Conservation (phyloP, 2,329 filamentous ascomycete genomes). For the Fulvia fulva region DNA sequence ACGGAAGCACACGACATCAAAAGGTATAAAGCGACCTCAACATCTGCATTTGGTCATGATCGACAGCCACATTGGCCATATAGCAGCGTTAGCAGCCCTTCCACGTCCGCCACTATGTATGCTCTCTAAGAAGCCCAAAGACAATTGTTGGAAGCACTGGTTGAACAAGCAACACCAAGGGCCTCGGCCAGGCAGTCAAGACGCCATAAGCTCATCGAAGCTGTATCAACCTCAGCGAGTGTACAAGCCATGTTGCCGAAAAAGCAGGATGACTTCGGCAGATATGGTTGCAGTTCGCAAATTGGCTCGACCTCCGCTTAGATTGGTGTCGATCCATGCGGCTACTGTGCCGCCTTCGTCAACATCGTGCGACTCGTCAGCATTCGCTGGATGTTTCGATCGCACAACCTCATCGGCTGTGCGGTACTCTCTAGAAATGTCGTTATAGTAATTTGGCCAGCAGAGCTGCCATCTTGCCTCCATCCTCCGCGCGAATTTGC, state of each 20-base stretch:
- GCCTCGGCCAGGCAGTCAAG: neutral
- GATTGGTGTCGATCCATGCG: neutral
- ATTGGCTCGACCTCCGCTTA: neutral
- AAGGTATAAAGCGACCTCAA: neutral
- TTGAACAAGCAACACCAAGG: neutral
- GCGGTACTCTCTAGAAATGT: neutral
- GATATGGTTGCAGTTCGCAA: neutral
- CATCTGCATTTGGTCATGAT: neutral
- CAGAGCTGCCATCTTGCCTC: neutral
- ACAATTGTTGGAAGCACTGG: neutral
- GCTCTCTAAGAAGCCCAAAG: neutral
- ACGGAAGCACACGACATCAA: neutral
- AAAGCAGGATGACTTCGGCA: neutral
- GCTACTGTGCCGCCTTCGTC: neutral
- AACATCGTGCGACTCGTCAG: neutral
- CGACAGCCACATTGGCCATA: neutral
- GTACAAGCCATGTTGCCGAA: neutral
- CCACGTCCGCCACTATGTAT: neutral
- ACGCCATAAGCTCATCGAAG: neutral
- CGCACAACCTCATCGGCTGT: neutral
- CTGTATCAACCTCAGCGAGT: neutral
- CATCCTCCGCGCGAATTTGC: too few species aligned
- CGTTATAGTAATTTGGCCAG: too few species aligned
- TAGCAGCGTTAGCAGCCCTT: neutral
- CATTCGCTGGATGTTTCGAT: neutral